Conservation (phyloP, 768 basidiomycete species). For the Collybiopsis confluens region DNA sequence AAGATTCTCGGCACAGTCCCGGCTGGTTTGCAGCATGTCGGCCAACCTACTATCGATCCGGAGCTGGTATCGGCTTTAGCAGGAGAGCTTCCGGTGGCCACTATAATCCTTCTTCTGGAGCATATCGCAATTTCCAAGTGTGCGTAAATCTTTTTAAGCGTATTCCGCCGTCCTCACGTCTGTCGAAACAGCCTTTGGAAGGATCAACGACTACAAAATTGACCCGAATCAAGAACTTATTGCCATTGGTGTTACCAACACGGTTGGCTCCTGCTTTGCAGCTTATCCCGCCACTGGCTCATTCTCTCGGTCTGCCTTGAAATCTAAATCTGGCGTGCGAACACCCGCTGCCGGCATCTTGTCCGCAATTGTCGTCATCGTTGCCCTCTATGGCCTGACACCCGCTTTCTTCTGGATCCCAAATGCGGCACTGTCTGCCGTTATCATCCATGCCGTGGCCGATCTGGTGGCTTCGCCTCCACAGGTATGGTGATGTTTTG, state of each 20-base stretch:
- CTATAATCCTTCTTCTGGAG: constrained; percentile 87
- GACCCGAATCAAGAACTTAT: constrained; percentile 93
- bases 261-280: constrained; percentile 81
- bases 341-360: constrained; percentile 88
- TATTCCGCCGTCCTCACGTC: neutral
- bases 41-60: constrained; percentile 33
- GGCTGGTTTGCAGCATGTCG: constrained; percentile 68
- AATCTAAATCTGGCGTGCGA: constrained; percentile 95
- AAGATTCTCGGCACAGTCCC: constrained; percentile 82
- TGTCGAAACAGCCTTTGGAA: constrained; percentile 80
- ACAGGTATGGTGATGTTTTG: constrained; percentile 31
- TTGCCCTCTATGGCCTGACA: constrained; percentile 92
- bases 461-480: constrained; percentile 83
- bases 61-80: constrained; percentile 64
- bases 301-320: constrained; percentile 96
- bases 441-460: constrained; percentile 92
- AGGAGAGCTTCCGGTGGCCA: constrained; percentile 75
- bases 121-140: constrained; percentile 98
- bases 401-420: constrained; percentile 92
- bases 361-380: constrained; percentile 83
- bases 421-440: constrained; percentile 76
- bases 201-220: constrained; percentile 92
- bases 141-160: constrained; percentile 28
- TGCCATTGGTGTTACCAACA: constrained; percentile 96
- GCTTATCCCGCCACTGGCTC: constrained; percentile 98